Evolutionary conservation across 805 yeast genomes (phyloP).

Genomic region (Huiozyma naganishii): DNA sequence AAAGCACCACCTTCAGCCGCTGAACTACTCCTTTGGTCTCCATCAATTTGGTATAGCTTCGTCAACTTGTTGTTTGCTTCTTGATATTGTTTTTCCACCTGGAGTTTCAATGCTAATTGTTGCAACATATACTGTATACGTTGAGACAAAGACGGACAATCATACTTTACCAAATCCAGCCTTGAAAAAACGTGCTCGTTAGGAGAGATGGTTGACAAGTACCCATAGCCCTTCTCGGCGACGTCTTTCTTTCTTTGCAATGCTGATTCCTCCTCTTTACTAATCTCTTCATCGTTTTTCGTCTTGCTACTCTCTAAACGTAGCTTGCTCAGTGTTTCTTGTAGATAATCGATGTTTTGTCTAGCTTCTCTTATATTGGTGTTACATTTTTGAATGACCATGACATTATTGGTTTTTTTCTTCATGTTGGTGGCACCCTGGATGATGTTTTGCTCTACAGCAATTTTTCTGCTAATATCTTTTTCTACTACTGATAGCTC

Average conservation of each 20-base stretch:
- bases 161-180: constrained; percentile 78
- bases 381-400: constrained; percentile 84
- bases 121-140: constrained; percentile 92
- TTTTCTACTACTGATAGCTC: constrained; percentile 24
- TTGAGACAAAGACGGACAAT: constrained; percentile 90
- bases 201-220: constrained; percentile 31
- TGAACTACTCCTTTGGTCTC: constrained; percentile 73
- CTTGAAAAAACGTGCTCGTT: constrained; percentile 41
- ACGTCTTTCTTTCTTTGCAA: not conserved
- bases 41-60: constrained; percentile 78
- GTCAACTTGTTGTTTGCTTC: constrained; percentile 87
- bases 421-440: constrained; percentile 77
- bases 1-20: constrained; percentile 83
- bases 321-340: constrained; percentile 61
- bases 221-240: constrained; percentile 19
- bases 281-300: constrained; percentile 1
- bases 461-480: constrained; percentile 78
- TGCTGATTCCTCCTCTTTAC: constrained; percentile 7
- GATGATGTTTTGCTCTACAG: constrained; percentile 77
- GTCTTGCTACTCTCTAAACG: constrained; percentile 13
- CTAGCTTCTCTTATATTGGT: constrained; percentile 85
- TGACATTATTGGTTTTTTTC: constrained; percentile 65
- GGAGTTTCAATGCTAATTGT: constrained; percentile 84
- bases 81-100: constrained; percentile 87
- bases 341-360: constrained; percentile 79